These are phyloP conservation scores for Wickerhamiella sergipiensis DNA, from an alignment of 805 yeast species.

Conservation along the genomic window DNA sequence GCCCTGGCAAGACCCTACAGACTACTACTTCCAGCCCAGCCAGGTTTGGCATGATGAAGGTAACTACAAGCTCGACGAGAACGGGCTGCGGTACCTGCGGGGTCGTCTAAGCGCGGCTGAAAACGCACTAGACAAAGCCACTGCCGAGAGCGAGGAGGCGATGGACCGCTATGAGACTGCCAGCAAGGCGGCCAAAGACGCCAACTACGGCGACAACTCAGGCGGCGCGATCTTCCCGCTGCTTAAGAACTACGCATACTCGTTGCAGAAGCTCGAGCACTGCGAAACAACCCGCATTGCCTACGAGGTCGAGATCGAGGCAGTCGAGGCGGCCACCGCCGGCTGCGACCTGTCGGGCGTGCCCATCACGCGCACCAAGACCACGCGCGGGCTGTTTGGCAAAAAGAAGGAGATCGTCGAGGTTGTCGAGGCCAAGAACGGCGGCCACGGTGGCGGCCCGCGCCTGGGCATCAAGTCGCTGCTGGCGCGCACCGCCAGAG, in stretches of 20 bases:
- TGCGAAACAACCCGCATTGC: conserved; percentile 63
- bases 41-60: conserved; percentile 97
- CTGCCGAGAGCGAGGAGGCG: conserved; percentile 11
- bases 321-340: conserved; percentile 73
- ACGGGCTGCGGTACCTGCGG: conserved; percentile 23
- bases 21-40: conserved; percentile 74
- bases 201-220: conserved; percentile 23
- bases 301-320: conserved; percentile 79
- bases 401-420: conserved; percentile 21
- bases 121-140: conserved; percentile 21
- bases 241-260: conserved; percentile 36
- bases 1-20: conserved; percentile 76
- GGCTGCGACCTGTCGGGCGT: conserved; percentile 33
- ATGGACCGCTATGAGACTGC: conserved; percentile 29
- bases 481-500: conserved; percentile 14
- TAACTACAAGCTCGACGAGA: conserved; percentile 39
- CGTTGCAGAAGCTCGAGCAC: conserved; percentile 48
- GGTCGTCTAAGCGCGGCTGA: conserved; percentile 27
- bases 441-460: conserved; percentile 4
- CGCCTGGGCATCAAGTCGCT: conserved; percentile 17
- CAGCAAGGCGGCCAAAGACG: conserved; percentile 8
- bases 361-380: conserved; percentile 29
- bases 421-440: conserved; percentile 10
- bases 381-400: conserved; percentile 47
- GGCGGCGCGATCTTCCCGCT: conserved; percentile 19